Conservation (phyloP, 2,329 filamentous ascomycete species). For the Triangularia setosa region DNA sequence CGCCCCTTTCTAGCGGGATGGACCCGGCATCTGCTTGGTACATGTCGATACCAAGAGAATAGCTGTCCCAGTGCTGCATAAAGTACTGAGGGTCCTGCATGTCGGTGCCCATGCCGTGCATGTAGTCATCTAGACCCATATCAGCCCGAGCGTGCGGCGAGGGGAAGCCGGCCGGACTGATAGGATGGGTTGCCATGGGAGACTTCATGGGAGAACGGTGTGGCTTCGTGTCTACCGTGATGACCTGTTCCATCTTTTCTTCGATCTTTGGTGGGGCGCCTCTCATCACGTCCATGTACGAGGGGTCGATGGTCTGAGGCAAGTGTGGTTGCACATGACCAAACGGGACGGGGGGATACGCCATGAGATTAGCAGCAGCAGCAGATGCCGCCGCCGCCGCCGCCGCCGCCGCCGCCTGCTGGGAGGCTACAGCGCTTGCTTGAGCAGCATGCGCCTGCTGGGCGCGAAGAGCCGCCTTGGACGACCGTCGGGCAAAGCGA, state of each 20-base stretch:
- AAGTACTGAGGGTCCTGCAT: constrained; percentile 42
- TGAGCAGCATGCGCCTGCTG: constrained; percentile 43
- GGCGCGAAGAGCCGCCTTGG: constrained; percentile 43
- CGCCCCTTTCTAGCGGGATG: constrained; percentile 32
- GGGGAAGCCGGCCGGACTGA: constrained; percentile 34
- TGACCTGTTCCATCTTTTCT: constrained; percentile 28
- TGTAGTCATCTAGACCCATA: constrained; percentile 40
- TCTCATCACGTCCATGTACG: constrained; percentile 36
- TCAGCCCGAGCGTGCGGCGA: constrained; percentile 37
- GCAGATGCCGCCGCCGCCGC: too few species aligned
- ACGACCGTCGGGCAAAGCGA: constrained; percentile 48
- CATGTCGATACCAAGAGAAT: constrained; percentile 37
- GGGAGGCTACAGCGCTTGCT: constrained; percentile 30
- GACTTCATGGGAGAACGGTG: constrained; percentile 31
- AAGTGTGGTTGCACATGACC: constrained; percentile 22
- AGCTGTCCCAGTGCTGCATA: constrained; percentile 37
- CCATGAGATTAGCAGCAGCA: not conserved
- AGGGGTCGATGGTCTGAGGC: constrained; percentile 30
- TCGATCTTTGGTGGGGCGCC: constrained; percentile 23
- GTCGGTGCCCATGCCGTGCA: constrained; percentile 31
- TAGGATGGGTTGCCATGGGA: constrained; percentile 30
- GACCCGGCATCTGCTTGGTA: constrained; percentile 29
- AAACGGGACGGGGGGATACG: not conserved
- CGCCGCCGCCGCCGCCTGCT: constrained; percentile 24
- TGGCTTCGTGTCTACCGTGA: constrained; percentile 33